A percentile compares a stretch with the other conserved stretches of the same genome.
Evolutionary conservation across 306 rosid species (phyloP).

Genomic region (Lathyrus tuberosus): DNA sequence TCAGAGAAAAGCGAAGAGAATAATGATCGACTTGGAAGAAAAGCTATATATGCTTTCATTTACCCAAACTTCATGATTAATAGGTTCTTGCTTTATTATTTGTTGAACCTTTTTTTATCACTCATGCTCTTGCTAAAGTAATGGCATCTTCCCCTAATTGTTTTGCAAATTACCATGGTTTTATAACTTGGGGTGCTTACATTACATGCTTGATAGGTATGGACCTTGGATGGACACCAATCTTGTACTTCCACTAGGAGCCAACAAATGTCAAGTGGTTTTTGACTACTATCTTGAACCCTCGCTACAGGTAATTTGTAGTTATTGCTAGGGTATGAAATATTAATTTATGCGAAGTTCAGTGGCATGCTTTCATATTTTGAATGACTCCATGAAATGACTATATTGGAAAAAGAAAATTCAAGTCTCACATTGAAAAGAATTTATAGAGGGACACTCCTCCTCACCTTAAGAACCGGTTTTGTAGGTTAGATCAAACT

Average conservation of each 20-base stretch:
- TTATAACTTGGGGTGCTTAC: constrained; percentile 26
- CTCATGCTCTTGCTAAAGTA: neutral
- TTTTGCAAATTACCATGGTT: constrained; percentile 29
- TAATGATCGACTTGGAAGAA: constrained; percentile 74
- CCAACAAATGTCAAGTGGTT: constrained; percentile 69
- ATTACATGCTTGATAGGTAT: constrained; percentile 56
- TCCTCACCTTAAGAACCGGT: too few species aligned
- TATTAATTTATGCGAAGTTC: neutral
- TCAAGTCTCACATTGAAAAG: too few species aligned
- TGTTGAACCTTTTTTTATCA: neutral
- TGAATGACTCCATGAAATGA: constrained; percentile 8
- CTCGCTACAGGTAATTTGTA: constrained; percentile 64
- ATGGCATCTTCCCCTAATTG: neutral
- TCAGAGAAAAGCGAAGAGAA: constrained; percentile 45
- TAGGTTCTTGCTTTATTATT: constrained; percentile 56
- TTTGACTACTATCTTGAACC: constrained; percentile 85
- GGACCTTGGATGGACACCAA: constrained; percentile 99
- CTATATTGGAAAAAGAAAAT: too few species aligned
- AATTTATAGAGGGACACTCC: too few species aligned
- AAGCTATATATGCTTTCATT: constrained; percentile 75
- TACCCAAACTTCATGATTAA: constrained; percentile 96
- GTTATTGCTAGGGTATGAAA: constrained; percentile 19
- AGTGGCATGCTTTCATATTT: constrained; percentile 11
- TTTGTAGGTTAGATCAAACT: too few species aligned
- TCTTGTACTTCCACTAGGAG: constrained; percentile 89